Evolutionary conservation across 129 eudicot genomes (phyloP), one percentile per base, ranked within the genome.

Genomic region (Calendula officinalis): DNA sequence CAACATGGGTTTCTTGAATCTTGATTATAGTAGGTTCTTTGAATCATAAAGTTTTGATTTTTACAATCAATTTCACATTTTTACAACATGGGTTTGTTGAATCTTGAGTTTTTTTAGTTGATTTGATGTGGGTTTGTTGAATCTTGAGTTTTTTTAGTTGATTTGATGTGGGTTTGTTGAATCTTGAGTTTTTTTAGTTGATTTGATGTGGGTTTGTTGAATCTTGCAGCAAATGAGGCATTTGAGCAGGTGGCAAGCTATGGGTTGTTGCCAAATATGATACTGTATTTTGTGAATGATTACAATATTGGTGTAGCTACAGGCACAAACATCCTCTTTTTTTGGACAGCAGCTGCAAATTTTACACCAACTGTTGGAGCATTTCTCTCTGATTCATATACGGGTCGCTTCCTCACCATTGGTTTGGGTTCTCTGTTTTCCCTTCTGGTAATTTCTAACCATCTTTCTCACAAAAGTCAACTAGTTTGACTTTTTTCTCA

Each of bases 241-340:
- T 69, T 81, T 45, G 86, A 77, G 78, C 77, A 63, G 63, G 67
- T 77, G 56, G 86, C 77, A 45, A 77, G 86, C 60, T 69, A 64
- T 69, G 86, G 86, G 54, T 50, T 77, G 56, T 22, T 66, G 39
- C 77, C 86, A 16, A 81, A 81, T 67, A 81, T 81, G 86, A 81
- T 77, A 35, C 4, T 77, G 59, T 81, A 81, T 61, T 56, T 81
- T 57, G 65, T 81, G 44, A 68, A 37, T 47, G 80, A 69, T 56
- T 81, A 81, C 61, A 64, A 68, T 27, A 65, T 77, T 63, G 57
- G 77, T 8, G 68, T 81, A 4, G 61, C 77, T 4, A 51, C 55
- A 58, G 80, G 60, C 40, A 66, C 79, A 8, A 77, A 77, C 46
- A 39, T 81, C 56, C 58, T 81, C 41, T 73, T 41, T 22, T 75